Percentiles rank a stretch among this genome's conserved stretches.
Evolutionary conservation across 2,329 filamentous ascomycete genomes (phyloP).

Genomic region (Aphanoascus verrucosus): DNA sequence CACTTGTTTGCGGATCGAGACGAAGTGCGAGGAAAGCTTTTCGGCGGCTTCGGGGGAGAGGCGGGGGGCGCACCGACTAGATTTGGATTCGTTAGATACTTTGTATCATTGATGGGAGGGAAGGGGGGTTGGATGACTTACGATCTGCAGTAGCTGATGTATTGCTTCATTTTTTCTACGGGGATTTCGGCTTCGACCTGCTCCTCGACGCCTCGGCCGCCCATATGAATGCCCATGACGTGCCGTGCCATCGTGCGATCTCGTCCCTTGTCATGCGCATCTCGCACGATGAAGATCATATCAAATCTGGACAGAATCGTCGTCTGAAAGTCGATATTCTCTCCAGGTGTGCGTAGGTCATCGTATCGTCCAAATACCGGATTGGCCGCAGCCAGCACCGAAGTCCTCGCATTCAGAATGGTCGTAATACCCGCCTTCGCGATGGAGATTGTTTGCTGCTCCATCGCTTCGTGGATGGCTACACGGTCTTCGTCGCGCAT

Average conservation of each 20-base stretch:
- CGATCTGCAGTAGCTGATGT: conserved; percentile 94
- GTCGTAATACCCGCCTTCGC: conserved; percentile 98
- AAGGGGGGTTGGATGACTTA: conserved; percentile 37
- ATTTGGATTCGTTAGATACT: not conserved
- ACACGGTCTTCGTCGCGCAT: conserved; percentile 98
- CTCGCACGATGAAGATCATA: conserved; percentile 98
- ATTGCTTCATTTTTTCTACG: conserved; percentile 93
- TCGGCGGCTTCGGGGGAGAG: conserved; percentile 85
- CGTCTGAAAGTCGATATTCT: conserved; percentile 99
- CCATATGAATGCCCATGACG: conserved; percentile 97
- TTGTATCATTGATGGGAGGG: too few relatives aligned
- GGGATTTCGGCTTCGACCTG: conserved; percentile 77
- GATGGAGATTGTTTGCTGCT: conserved; percentile 98
- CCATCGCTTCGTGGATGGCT: conserved; percentile 98
- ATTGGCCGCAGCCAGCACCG: conserved; percentile 89
- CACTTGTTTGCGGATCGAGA: conserved; percentile 88
- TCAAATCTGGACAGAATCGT: conserved; percentile 97
- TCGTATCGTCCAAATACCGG: conserved; percentile 97
- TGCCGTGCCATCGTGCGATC: conserved; percentile 92
- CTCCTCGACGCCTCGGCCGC: conserved; percentile 70
- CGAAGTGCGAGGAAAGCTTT: conserved; percentile 93
- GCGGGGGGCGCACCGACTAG: conserved; percentile 77
- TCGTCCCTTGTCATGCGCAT: conserved; percentile 79
- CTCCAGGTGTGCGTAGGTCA: conserved; percentile 91
- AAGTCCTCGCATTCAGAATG: conserved; percentile 90